These are phyloP conservation scores for Lactuca saligna DNA, from an alignment of 129 eudicot genomes.

Conservation along the genomic window DNA sequence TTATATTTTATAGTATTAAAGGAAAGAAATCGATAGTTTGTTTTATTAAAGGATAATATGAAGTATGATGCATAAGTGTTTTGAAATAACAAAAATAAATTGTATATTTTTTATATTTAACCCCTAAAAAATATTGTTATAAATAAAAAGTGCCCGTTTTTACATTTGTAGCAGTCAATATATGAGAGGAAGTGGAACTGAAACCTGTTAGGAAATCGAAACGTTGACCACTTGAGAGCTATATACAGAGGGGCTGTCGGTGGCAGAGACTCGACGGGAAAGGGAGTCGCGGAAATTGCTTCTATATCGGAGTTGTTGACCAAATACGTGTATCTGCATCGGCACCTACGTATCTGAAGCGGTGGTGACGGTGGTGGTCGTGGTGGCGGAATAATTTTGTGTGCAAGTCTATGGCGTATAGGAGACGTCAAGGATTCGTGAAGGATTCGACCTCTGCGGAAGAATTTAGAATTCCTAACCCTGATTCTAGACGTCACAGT, in stretches of 20 bases:
- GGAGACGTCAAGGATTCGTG: slow-evolving; percentile 50
- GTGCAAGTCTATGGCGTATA: slow-evolving; percentile 47
- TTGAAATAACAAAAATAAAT: too few species aligned
- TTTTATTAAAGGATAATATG: too few species aligned
- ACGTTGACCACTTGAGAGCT: slow-evolving; percentile 16
- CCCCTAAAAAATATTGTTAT: too few species aligned
- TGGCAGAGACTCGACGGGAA: background rate
- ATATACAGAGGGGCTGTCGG: slow-evolving; percentile 21
- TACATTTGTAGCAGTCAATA: background rate
- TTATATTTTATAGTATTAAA: too few species aligned
- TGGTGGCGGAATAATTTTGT: background rate
- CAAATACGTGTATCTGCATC: background rate
- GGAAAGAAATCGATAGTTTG: too few species aligned
- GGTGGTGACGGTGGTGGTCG: background rate
- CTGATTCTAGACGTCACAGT: slow-evolving; percentile 7
- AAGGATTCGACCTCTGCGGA: slow-evolving; percentile 27
- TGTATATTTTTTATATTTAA: too few species aligned
- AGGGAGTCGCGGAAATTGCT: slow-evolving; percentile 11
- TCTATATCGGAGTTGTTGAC: slow-evolving; percentile 7
- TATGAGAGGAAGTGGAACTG: background rate
- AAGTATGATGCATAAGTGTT: background rate
- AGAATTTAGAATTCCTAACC: slow-evolving; percentile 30
- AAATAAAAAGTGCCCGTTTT: background rate
- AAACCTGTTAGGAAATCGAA: background rate
- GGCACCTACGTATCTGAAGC: background rate